Percentiles rank a stretch among this genome's conserved stretches.
phyloP scores from a whole-genome alignment of 2,329 filamentous ascomycete genomes.

The Magnaporthiopsis incrustans region DNA sequence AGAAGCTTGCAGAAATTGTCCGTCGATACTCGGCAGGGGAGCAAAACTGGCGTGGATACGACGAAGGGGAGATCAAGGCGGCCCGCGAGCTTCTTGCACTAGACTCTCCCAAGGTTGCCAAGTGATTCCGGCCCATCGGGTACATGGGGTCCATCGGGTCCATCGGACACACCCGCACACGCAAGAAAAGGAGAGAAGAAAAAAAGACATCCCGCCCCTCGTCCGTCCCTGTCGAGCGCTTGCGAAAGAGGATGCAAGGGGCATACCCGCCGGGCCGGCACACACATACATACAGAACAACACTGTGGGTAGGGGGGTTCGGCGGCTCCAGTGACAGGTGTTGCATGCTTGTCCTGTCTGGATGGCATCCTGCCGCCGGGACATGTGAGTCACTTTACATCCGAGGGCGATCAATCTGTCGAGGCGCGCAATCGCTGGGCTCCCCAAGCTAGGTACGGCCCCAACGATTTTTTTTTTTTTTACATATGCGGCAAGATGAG shows the following conservation, averaged over 20 bases:
- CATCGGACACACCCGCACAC: slow-evolving; percentile 9
- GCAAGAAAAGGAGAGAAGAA: slow-evolving; percentile 3
- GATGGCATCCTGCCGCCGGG: background rate
- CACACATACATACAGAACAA: background rate
- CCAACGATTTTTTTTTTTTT: background rate
- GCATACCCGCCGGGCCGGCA: background rate
- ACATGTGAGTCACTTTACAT: slow-evolving; percentile 1
- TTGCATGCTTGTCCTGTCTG: background rate
- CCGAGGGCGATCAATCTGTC: background rate
- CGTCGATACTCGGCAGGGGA: slow-evolving; percentile 52
- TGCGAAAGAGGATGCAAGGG: background rate
- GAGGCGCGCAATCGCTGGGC: background rate
- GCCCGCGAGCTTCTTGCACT: slow-evolving; percentile 58
- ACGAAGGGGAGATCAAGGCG: slow-evolving; percentile 62
- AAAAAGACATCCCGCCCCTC: background rate
- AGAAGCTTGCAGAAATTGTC: slow-evolving; percentile 70
- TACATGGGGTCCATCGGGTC: slow-evolving; percentile 8
- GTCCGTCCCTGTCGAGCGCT: background rate
- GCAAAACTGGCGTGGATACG: slow-evolving; percentile 65
- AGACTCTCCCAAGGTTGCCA: slow-evolving; percentile 35
- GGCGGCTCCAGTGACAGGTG: background rate
- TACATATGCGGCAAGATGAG: background rate
- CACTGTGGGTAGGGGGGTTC: background rate
- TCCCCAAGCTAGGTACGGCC: background rate
- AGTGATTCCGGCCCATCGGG: slow-evolving; percentile 26